phyloP scores from a whole-genome alignment of 371 early-diverging fungal genomes.

The Vairimorpha ceranae region DNA sequence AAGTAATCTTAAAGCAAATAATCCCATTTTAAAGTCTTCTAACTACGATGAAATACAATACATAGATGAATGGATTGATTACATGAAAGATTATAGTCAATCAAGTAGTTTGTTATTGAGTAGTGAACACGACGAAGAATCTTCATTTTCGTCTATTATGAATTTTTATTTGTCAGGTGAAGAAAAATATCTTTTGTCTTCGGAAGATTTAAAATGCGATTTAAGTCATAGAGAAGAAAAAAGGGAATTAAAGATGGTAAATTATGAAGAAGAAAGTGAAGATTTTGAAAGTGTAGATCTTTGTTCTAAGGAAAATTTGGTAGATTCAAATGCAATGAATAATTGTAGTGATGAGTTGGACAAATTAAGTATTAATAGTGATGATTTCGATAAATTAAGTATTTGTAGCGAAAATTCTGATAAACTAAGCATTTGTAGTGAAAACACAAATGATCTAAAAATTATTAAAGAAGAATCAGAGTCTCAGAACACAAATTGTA shows the following conservation, averaged over 20 bases:
- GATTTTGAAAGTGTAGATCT: neutral
- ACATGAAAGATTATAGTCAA: neutral
- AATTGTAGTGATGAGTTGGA: neutral
- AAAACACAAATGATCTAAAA: too few species aligned
- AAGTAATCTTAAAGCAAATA: too few species aligned
- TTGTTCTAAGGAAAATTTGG: neutral
- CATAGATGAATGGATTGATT: conserved; percentile 10
- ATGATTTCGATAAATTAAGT: too few species aligned
- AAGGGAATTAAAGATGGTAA: neutral
- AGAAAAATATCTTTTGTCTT: neutral
- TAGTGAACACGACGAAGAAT: neutral
- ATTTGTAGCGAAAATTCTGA: too few species aligned
- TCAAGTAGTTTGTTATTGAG: neutral
- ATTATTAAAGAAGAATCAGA: too few species aligned
- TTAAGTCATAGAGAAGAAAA: neutral
- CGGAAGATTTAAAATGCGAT: neutral
- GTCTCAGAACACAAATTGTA: too few species aligned
- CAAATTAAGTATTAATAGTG: too few species aligned
- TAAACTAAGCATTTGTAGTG: too few species aligned
- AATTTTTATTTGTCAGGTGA: neutral
- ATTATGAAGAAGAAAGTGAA: neutral
- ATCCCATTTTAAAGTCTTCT: too few species aligned
- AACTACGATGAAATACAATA: conserved; percentile 15
- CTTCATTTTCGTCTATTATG: conserved; percentile 6
- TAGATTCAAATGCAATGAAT: neutral